Evolutionary conservation across 352 stramenopile species (phyloP), one percentile per base, ranked within the genome.

Genomic region (Plasmopara muralis): DNA sequence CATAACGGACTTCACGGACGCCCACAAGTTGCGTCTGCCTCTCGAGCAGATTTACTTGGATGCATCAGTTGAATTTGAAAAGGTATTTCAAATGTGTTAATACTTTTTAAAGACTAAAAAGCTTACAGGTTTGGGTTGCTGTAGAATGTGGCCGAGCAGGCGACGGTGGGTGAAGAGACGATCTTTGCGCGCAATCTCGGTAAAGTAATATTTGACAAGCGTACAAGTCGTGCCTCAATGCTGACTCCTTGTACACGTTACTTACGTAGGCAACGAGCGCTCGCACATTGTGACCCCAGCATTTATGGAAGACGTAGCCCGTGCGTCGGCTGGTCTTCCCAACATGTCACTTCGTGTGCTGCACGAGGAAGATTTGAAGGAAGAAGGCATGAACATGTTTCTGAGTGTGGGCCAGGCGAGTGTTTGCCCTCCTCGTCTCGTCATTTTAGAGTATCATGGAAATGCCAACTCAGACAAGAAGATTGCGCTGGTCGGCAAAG

Each of bases 401-500:
- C 12, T 86, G 35, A 83, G 75, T 48, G 83, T 95, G 5, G 85
- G 85, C 29, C 80, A 93, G 48, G 85, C 81, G 6, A 77, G 71
- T 18, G 76, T 72, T 12, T 77, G 69, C 16, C 66, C 85, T 15
- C 85, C 85, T 49, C 85, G 85, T 14, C 82, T 95, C 15, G 83
- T 93, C 29, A 76, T 95, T 42, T 69, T 95, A 29, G 76, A 90
- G 56, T 95, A 95, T 61, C 56, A 51, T 39, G 83, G 83, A 25
- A 81, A 89, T 54, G 72, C 80, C 1, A 66, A 77, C 13, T 73
- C 71, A 10, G 64, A 83, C 6, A 66, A 87, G 12, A 85, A 72
- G 43, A 64, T 93, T 7, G 87, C 83, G 12, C 59, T 98, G 13
- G 87, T 98, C 28, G 93, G 93, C 37, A 98, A 98, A 67, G 93